These are phyloP conservation scores for Hymenoscyphus scutula DNA, from an alignment of 2,329 filamentous ascomycete species.

Conservation along the genomic window DNA sequence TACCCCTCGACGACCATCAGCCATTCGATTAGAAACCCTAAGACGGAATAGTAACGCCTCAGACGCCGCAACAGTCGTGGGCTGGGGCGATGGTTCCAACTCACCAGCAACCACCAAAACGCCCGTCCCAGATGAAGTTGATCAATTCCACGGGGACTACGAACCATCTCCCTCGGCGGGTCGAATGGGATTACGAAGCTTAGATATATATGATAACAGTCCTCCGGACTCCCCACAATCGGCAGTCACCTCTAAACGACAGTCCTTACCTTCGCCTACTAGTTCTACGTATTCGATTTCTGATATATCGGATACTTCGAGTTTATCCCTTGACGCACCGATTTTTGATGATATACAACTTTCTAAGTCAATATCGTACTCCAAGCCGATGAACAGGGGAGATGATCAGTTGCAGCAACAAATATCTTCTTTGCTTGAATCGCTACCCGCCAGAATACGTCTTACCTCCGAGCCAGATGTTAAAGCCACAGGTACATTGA, in stretches of 20 bases:
- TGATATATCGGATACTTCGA: conserved; percentile 14
- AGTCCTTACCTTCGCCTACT: conserved; percentile 20
- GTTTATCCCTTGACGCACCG: conserved; percentile 26
- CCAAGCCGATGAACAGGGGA: conserved; percentile 27
- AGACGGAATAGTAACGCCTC: conserved; percentile 24
- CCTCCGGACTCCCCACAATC: conserved; percentile 28
- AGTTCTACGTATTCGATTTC: conserved; percentile 22
- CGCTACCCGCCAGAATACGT: conserved; percentile 76
- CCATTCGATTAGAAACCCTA: conserved; percentile 9
- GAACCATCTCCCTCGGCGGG: conserved; percentile 28
- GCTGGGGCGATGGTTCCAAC: conserved; percentile 6
- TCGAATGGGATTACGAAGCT: conserved; percentile 20
- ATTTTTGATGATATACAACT: conserved; percentile 29
- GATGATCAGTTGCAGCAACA: conserved; percentile 75
- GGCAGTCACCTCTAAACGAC: conserved; percentile 13
- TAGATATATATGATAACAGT: conserved; percentile 24
- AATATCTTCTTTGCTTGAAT: conserved; percentile 74
- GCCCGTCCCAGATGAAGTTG: conserved; percentile 10
- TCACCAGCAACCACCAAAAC: conserved; percentile 17
- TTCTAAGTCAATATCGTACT: conserved; percentile 19
- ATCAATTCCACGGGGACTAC: conserved; percentile 12
- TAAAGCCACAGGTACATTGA: conserved; percentile 20
- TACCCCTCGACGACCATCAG: conserved; percentile 14
- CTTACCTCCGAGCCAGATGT: conserved; percentile 55
- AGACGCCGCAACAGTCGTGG: conserved; percentile 24